Conservation (phyloP, 176 grass and related monocot genomes). For the Neostapfia colusana region DNA sequence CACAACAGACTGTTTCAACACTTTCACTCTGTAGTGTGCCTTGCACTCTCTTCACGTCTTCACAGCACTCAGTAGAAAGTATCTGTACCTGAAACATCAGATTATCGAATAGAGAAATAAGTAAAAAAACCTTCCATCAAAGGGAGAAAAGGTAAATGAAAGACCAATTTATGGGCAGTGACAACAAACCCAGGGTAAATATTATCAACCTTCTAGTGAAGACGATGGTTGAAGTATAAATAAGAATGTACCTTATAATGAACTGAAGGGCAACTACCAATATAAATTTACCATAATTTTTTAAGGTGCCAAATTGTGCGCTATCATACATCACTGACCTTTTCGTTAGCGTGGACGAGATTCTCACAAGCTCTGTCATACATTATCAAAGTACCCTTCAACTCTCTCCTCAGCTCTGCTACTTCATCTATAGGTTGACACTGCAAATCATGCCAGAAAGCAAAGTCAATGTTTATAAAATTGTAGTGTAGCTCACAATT, state of each 20-base stretch:
- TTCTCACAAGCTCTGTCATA: slow-evolving; percentile 66
- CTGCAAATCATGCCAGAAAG: slow-evolving; percentile 45
- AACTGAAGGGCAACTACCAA: not conserved
- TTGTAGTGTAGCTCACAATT: slow-evolving; percentile 10
- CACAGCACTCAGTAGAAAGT: slow-evolving; percentile 56
- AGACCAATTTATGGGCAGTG: not conserved
- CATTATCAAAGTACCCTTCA: slow-evolving; percentile 56
- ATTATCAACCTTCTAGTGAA: slow-evolving; percentile 12
- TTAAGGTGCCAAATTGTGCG: not conserved
- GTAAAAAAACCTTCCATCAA: not conserved
- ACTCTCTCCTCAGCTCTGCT: slow-evolving; percentile 58
- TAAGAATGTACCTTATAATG: not conserved
- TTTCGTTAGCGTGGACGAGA: slow-evolving; percentile 57
- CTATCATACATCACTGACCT: slow-evolving; percentile 34
- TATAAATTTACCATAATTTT: not conserved
- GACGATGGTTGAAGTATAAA: not conserved
- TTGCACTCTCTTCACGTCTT: slow-evolving; percentile 55
- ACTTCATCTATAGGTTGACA: slow-evolving; percentile 56
- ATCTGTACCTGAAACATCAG: slow-evolving; percentile 54
- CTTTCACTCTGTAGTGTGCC: slow-evolving; percentile 47
- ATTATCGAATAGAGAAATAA: slow-evolving; percentile 23
- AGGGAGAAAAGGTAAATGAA: not conserved
- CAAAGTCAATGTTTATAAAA: slow-evolving; percentile 28
- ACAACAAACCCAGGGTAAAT: slow-evolving; percentile 18
- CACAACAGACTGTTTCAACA: slow-evolving; percentile 41